These are phyloP conservation scores for Allomyces macrogynus DNA, from an alignment of 192 early-diverging fungal genomes.

Conservation along the genomic window DNA sequence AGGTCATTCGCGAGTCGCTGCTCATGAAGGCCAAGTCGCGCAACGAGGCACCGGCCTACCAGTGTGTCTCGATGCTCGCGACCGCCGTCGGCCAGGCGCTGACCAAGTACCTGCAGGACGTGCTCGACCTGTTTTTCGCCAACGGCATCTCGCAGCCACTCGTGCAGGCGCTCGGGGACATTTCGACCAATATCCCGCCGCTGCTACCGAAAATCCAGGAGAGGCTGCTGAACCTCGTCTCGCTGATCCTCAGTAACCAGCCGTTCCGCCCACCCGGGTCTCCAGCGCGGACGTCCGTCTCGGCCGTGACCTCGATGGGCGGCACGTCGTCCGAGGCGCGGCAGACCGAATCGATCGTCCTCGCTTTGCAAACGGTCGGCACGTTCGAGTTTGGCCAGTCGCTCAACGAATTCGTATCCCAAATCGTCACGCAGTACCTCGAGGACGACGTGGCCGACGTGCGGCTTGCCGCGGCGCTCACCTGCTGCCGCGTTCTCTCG, in stretches of 20 bases:
- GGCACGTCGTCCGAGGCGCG: slow-evolving; percentile 27
- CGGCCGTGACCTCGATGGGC: background rate
- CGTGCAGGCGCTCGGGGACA: slow-evolving; percentile 50
- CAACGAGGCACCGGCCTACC: slow-evolving; percentile 42
- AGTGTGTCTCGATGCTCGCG: slow-evolving; percentile 75
- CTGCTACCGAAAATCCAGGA: slow-evolving; percentile 70
- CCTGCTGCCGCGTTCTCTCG: slow-evolving; percentile 60
- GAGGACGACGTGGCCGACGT: slow-evolving; percentile 57
- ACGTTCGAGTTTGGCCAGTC: slow-evolving; percentile 74
- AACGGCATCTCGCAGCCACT: slow-evolving; percentile 64
- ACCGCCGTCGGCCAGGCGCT: slow-evolving; percentile 70
- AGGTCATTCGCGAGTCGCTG: slow-evolving; percentile 55
- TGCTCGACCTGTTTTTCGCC: slow-evolving; percentile 82
- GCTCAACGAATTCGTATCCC: slow-evolving; percentile 70
- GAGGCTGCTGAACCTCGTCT: slow-evolving; percentile 69
- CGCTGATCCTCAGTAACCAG: slow-evolving; percentile 57
- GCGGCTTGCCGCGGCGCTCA: slow-evolving; percentile 63
- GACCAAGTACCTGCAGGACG: slow-evolving; percentile 65
- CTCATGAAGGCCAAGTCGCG: slow-evolving; percentile 33
- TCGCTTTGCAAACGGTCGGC: slow-evolving; percentile 66
- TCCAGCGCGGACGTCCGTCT: slow-evolving; percentile 13
- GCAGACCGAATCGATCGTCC: slow-evolving; percentile 50
- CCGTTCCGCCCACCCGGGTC: slow-evolving; percentile 64
- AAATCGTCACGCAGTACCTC: slow-evolving; percentile 61
- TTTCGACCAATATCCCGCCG: slow-evolving; percentile 64